Evolutionary conservation across 139 green algal genomes (phyloP), one percentile per base, ranked within the genome.

Genomic region (Dunaliella sp.): DNA sequence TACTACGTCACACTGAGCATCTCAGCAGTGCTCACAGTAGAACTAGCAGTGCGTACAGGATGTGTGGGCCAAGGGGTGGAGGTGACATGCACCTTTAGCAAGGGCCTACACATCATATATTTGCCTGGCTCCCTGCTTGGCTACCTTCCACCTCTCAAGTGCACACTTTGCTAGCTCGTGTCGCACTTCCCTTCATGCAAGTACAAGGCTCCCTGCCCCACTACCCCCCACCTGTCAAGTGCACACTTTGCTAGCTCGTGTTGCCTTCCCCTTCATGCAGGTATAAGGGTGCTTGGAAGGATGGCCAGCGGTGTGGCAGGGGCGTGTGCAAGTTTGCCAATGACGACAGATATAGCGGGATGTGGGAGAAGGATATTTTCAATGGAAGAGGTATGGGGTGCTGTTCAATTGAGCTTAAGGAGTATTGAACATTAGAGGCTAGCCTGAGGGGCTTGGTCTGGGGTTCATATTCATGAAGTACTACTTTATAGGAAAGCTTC

Each of bases 241-340:
- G n/a, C n/a, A n/a, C n/a, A n/a, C n/a, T n/a, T n/a, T n/a, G n/a
- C n/a, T n/a, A n/a, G n/a, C n/a, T n/a, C n/a, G n/a, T n/a, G n/a
- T n/a, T n/a, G n/a, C n/a, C 7, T 65, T 7, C 16, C 48, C 48
- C 48, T 7, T 65, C 7, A 79, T 79, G 1, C 72, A 88, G 85
- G n/a, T 88, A 88, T 37, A 81, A 85, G 65, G 85, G 85, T 48
- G 80, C 77, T n/a, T 88, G 85, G 85, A 73, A 78, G 3, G 85
- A 88, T 38, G 77, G 58, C 36, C 7, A 88, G 31, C 35, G 38
- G 59, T 34, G 25, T 38, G 85, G 85, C 38, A 34, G 85, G 35
- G 85, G 85, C 65, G 36, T 81, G 65, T 58, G 36, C 37, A 85
- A 28, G 48, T 85, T 77, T 24, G 26, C 36, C 33, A 80, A 88